Base-by-base conservation (phyloP, 1,284 basidiomycete species). In the Moesziomyces aphidis region DNA sequence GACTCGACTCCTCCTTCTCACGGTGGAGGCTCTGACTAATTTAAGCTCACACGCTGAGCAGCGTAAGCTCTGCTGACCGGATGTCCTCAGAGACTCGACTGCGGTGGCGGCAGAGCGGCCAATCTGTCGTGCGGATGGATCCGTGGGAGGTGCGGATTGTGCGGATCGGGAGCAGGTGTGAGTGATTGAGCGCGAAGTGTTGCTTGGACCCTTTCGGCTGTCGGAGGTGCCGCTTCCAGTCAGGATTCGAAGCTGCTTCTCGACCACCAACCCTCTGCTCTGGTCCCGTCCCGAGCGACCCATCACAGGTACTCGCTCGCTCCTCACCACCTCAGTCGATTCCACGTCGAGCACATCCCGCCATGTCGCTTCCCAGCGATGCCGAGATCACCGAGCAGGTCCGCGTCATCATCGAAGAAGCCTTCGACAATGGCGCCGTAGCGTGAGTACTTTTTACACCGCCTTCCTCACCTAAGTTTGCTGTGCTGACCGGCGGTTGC, bases 321-420 rank as follows among this genome's bases (percentile, higher is more conserved):
- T 13, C 31, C 31, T 34, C 31, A 34, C 31, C 31, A 3, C 31
- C 5, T 34, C 31, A 31, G 7, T 8, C 28, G 28, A 31, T 8
- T 10, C 28, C 11, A 34, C 4, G 0, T 1, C 15, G 23, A 22
- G 21, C 13, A 21, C 11, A 5, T 1, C 5, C 45, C 2, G 48
- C 26, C 31, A 70, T 70, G 67, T 42, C 67, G 52, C 34, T 44
- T 4, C 67, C 67, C 10, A 56, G 44, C 52, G 61, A 70, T 49
- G 48, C 26, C 21, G 23, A 61, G 49, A 56, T 71, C 46, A 43
- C 47, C 55, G 50, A 57, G 48, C 51, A 58, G 34, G 39, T 71
- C 43, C 47, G 49, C 36, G 21, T 42, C 22, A 71, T 71, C 55
- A 44, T 71, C 49, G 26, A 36, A 44, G 34, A 65, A 3, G 68